phyloP scores from a whole-genome alignment of 257 asterid species.

The Solanum chaucha region DNA sequence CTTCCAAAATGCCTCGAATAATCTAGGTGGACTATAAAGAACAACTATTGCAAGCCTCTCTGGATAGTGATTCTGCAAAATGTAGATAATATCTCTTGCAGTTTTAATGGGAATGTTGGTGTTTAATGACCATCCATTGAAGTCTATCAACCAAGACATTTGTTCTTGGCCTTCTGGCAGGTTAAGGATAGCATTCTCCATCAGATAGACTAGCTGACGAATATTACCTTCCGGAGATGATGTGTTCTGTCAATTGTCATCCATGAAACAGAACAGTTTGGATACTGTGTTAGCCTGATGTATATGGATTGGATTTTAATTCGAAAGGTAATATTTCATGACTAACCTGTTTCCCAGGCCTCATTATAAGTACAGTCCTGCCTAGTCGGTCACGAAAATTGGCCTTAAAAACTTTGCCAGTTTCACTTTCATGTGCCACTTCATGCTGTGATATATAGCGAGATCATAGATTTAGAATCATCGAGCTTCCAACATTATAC shows the following conservation, averaged over 20 bases:
- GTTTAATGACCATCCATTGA: conserved; percentile 74
- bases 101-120: conserved; percentile 53
- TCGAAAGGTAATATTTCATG: not conserved
- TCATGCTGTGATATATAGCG: conserved; percentile 45
- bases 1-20: conserved; percentile 78
- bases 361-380: conserved; percentile 76
- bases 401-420: conserved; percentile 81
- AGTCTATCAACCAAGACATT: conserved; percentile 91
- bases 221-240: conserved; percentile 52
- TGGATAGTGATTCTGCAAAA: conserved; percentile 77
- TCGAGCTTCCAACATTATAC: not conserved
- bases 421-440: conserved; percentile 87
- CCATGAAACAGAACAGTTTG: not conserved
- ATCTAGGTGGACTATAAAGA: conserved; percentile 71
- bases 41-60: conserved; percentile 62
- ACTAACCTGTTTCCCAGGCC: conserved; percentile 79
- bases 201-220: conserved; percentile 62
- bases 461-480: not conserved
- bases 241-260: conserved; percentile 28
- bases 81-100: conserved; percentile 47
- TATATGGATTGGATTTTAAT: not conserved
- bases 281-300: not conserved
- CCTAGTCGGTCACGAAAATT: conserved; percentile 66
- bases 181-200: conserved; percentile 71
- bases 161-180: conserved; percentile 74